Conservation (phyloP, 768 basidiomycete genomes). For the Pleurotus cornucopiae region DNA sequence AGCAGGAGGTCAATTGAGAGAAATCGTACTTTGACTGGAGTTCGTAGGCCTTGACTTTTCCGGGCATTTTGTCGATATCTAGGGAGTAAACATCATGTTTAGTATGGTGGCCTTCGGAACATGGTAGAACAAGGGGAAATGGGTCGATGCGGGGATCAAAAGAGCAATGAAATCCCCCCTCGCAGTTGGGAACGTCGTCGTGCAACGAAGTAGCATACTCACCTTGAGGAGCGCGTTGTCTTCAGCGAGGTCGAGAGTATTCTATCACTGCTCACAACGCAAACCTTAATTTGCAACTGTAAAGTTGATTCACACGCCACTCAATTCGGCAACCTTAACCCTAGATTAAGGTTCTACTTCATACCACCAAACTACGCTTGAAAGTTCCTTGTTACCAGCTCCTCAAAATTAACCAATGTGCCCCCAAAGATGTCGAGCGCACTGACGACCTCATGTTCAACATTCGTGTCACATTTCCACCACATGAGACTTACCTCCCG, state of each 20-base stretch:
- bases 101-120: not conserved
- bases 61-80: slow-evolving; percentile 59
- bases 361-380: not conserved
- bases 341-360: not conserved
- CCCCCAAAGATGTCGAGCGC: slow-evolving; percentile 74
- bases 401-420: slow-evolving; percentile 53
- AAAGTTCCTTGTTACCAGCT: slow-evolving; percentile 37
- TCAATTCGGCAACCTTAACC: not conserved
- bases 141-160: no score
- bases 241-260: slow-evolving; percentile 19
- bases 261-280: not conserved
- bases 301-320: slow-evolving; percentile 7
- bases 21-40: slow-evolving; percentile 85
- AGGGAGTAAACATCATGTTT: not conserved
- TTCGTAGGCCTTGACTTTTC: slow-evolving; percentile 94
- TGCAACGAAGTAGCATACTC: slow-evolving; percentile 17
- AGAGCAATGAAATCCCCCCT: no score
- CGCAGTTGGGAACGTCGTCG: not conserved
- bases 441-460: slow-evolving; percentile 26
- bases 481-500: slow-evolving; percentile 52
- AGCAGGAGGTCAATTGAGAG: not conserved
- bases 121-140: not conserved
- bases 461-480: not conserved
- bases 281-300: slow-evolving; percentile 9
- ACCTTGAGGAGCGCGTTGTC: slow-evolving; percentile 43